Evolutionary conservation across 202 grass and related monocot genomes (phyloP), one percentile per base, ranked within the genome.

Genomic region (Bolboschoenoplectus hybrid): DNA sequence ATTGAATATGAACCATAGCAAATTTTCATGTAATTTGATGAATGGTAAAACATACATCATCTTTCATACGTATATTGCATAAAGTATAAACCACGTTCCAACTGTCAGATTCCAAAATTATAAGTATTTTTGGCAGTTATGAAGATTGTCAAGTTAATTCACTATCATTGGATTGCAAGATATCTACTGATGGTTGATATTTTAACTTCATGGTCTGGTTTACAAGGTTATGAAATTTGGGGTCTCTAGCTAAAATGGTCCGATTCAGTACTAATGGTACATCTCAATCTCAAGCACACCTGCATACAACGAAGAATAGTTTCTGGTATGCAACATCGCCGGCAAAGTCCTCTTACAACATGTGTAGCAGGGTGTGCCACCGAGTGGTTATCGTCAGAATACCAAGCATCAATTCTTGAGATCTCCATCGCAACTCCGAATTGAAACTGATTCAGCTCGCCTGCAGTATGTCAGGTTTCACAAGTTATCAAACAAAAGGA

Each of bases 391-490:
- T 88, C 89, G 80, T 90, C 87, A 55, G 91, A 95, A 90, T 92
- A 98, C 93, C 93, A 98, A 86, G 96, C 91, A 94, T 98, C 96
- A 63, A 95, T 89, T 84, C 96, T 88, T 61, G 93, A 98, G 77
- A 98, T 98, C 77, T 93, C 91, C 87, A 92, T 94, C 52, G 93
- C 92, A 86, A 98, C 93, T 85, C 96, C 96, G 87, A 89, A 77
- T 90, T 98, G 93, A 85, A 98, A 98, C 62, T 93, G 96, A 90
- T 87, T 94, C 70, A 98, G 89, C 84, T 95, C 91, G 40, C 96
- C 96, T 98, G 74, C 10, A 85, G n/a, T 72, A 52, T 3, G 2
- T 63, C 14, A 45, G 6, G 17, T 73, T 34, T 65, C 4, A 63
- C 43, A 81, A 8, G 10, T 82, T 43, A 82, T 40, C 57, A 20